Evolutionary conservation across 768 basidiomycete species (phyloP).

Genomic region (Boletus sp.): DNA sequence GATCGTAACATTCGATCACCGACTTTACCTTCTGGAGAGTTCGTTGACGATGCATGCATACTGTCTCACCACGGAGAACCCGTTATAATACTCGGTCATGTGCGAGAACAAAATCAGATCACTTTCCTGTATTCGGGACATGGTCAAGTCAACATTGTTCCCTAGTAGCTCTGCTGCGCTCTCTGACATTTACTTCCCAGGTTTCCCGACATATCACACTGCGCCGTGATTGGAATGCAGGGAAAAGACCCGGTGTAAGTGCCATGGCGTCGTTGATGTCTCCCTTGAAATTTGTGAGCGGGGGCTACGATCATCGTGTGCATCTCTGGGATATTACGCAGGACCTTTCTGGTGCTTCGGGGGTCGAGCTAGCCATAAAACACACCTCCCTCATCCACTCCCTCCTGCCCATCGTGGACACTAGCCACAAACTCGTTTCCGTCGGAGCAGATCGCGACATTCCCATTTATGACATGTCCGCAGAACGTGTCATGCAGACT

Average conservation of each 20-base stretch:
- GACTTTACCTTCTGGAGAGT: slow-evolving; percentile 24
- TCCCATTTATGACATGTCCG: slow-evolving; percentile 44
- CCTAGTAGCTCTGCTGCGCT: background rate
- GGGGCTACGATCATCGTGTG: slow-evolving; percentile 47
- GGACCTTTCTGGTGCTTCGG: slow-evolving; percentile 31
- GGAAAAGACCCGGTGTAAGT: slow-evolving; percentile 42
- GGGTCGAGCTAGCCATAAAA: slow-evolving; percentile 35
- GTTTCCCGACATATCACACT: slow-evolving; percentile 9
- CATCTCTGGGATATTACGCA: slow-evolving; percentile 44
- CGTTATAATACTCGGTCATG: slow-evolving; percentile 38
- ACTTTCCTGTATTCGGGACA: slow-evolving; percentile 18
- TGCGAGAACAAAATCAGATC: slow-evolving; percentile 35
- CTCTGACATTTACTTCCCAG: slow-evolving; percentile 10
- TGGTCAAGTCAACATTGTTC: slow-evolving; percentile 22
- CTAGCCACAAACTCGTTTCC: slow-evolving; percentile 45
- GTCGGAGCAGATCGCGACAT: slow-evolving; percentile 48
- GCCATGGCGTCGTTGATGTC: slow-evolving; percentile 41
- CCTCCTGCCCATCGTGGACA: slow-evolving; percentile 41
- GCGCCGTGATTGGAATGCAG: slow-evolving; percentile 30
- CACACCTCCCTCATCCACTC: slow-evolving; percentile 44
- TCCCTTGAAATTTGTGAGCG: slow-evolving; percentile 43
- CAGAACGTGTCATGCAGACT: slow-evolving; percentile 40
- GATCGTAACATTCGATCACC: slow-evolving; percentile 19
- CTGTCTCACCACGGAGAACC: slow-evolving; percentile 24
- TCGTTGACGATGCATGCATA: slow-evolving; percentile 44